Evolutionary conservation across 345 rosid species (phyloP).

Genomic region (Salix koriyanagi): DNA sequence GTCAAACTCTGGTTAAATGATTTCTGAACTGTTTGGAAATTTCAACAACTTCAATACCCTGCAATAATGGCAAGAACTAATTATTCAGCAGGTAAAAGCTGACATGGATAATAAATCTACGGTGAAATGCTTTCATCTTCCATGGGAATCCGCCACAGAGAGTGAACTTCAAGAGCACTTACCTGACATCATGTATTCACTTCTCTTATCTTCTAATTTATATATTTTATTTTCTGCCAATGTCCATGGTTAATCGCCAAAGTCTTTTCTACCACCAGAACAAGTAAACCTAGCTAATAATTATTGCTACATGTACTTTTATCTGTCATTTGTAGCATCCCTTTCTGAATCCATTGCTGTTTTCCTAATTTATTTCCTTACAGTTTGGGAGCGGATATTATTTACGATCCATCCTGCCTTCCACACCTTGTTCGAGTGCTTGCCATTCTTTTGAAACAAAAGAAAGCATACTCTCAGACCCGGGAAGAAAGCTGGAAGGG

Average conservation of each 20-base stretch:
- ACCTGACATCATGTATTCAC: constrained; percentile 66
- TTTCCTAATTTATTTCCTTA: not conserved
- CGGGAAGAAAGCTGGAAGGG: constrained; percentile 7
- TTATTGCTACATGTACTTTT: not conserved
- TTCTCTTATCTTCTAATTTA: not conserved
- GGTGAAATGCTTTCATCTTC: constrained; percentile 69
- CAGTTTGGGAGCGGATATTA: constrained; percentile 82
- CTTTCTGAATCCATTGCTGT: not conserved
- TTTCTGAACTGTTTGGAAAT: too few relatives aligned
- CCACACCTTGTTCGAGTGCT: constrained; percentile 65
- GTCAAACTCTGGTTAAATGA: too few relatives aligned
- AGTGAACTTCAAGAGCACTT: constrained; percentile 36
- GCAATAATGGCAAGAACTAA: too few relatives aligned
- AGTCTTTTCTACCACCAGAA: not conserved
- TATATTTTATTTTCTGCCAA: not conserved
- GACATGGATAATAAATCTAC: constrained; percentile 21
- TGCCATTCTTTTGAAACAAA: constrained; percentile 43
- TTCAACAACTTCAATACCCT: too few relatives aligned
- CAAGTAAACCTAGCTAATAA: too few relatives aligned
- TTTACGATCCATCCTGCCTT: constrained; percentile 67
- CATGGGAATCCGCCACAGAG: constrained; percentile 74
- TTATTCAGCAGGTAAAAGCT: not conserved
- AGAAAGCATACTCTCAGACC: constrained; percentile 8
- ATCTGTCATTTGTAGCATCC: not conserved
- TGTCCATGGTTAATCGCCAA: not conserved